A percentile compares a stretch with the other conserved stretches of the same genome.
These are phyloP conservation scores for Diaporthe vexans DNA, from an alignment of 2,329 filamentous ascomycete species.

Conservation along the genomic window DNA sequence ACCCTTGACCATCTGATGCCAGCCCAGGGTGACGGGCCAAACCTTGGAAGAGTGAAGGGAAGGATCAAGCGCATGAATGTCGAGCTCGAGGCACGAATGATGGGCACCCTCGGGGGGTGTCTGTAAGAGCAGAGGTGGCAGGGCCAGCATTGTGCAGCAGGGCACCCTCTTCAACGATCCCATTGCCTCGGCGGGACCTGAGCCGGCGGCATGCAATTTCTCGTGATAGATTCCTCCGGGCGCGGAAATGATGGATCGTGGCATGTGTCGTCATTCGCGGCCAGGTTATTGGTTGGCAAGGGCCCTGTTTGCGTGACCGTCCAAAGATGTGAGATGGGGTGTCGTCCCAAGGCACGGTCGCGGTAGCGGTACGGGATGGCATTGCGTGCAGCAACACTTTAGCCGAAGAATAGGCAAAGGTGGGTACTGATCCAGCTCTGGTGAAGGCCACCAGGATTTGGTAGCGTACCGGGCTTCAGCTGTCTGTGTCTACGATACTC, in stretches of 20 bases:
- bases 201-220: conserved; percentile 32
- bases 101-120: conserved; percentile 24
- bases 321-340: conserved; percentile 34
- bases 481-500: conserved; percentile 9
- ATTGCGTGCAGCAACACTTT: conserved; percentile 31
- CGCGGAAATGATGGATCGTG: conserved; percentile 34
- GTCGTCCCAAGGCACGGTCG: conserved; percentile 29
- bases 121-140: conserved; percentile 9
- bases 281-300: conserved; percentile 21
- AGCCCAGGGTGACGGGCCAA: conserved; percentile 35
- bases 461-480: not conserved
- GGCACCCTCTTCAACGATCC: conserved; percentile 32
- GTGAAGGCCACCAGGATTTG: not conserved
- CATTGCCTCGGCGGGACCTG: conserved; percentile 32
- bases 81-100: conserved; percentile 21
- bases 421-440: conserved; percentile 24
- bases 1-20: conserved; percentile 37
- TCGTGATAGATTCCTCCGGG: conserved; percentile 34
- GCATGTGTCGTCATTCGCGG: conserved; percentile 33
- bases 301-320: conserved; percentile 32
- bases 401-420: conserved; percentile 34
- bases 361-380: conserved; percentile 25
- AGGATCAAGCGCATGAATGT: conserved; percentile 31
- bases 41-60: conserved; percentile 21
- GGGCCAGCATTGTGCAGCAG: conserved; percentile 24